Conservation (phyloP, 768 basidiomycete genomes). For the Asterophora parasitica region DNA sequence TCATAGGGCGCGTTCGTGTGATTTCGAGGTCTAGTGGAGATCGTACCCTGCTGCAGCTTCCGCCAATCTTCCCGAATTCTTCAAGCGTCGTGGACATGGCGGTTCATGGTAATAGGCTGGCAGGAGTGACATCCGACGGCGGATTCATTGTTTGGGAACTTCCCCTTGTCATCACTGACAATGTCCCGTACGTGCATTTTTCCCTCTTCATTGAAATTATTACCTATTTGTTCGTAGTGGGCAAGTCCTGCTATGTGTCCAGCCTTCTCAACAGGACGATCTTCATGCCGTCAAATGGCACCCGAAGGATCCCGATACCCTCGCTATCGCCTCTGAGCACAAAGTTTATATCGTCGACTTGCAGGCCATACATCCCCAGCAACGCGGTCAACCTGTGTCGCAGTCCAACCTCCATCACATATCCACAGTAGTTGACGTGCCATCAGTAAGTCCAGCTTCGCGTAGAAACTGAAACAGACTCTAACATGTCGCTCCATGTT, state of each 20-base stretch:
- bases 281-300: conserved; percentile 88
- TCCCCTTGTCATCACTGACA: conserved; percentile 78
- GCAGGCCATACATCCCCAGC: conserved; percentile 52
- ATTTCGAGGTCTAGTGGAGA: conserved; percentile 87
- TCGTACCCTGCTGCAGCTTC: conserved; percentile 78
- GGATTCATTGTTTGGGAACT: conserved; percentile 89
- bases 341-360: conserved; percentile 77
- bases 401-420: conserved; percentile 69
- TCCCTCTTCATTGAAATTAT: background rate
- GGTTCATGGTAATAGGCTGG: conserved; percentile 75
- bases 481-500: background rate
- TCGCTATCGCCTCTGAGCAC: conserved; percentile 79
- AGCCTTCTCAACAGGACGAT: conserved; percentile 52
- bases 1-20: conserved; percentile 72
- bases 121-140: conserved; percentile 83
- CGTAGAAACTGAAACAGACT: background rate
- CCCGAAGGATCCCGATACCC: conserved; percentile 71
- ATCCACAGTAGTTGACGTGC: conserved; percentile 59
- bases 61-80: conserved; percentile 50
- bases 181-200: conserved; percentile 64
- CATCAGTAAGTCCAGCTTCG: conserved; percentile 50
- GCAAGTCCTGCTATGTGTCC: conserved; percentile 61
- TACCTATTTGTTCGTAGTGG: conserved; percentile 40
- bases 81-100: conserved; percentile 83
- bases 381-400: conserved; percentile 55